A percentile compares a stretch with the other conserved stretches of the same genome.
Conservation (phyloP, 2,329 filamentous ascomycete genomes). For the Sclerotinia subarctica region DNA sequence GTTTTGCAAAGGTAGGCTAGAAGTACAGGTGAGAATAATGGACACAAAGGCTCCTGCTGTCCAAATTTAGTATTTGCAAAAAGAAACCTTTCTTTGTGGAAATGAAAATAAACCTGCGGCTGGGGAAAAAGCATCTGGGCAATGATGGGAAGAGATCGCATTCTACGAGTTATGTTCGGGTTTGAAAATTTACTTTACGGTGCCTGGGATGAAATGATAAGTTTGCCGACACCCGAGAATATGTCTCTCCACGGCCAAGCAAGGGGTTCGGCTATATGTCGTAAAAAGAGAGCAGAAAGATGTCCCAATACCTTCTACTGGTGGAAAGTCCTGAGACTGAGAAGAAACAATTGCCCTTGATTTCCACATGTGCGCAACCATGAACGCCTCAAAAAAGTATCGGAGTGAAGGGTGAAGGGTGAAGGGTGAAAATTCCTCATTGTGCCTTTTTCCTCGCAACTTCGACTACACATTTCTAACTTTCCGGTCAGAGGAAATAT, state of each 20-base stretch:
- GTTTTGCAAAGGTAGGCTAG: too few relatives aligned
- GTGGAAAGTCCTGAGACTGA: background rate
- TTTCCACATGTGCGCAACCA: slow-evolving; percentile 6
- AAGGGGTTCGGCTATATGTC: background rate
- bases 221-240: background rate
- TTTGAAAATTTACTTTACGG: too few relatives aligned
- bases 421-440: background rate
- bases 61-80: too few relatives aligned
- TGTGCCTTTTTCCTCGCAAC: background rate
- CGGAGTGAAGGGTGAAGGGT: background rate
- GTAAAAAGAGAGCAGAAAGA: background rate
- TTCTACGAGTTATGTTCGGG: too few relatives aligned
- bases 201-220: too few relatives aligned
- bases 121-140: too few relatives aligned
- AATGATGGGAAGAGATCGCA: too few relatives aligned
- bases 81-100: too few relatives aligned
- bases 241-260: background rate
- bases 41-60: too few relatives aligned
- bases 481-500: background rate
- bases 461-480: background rate
- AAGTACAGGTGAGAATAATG: too few relatives aligned
- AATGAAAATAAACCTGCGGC: too few relatives aligned
- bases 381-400: background rate
- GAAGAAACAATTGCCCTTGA: background rate
- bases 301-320: background rate